phyloP scores from a whole-genome alignment of 2,329 filamentous ascomycete species.

The Apiospora arundinis region DNA sequence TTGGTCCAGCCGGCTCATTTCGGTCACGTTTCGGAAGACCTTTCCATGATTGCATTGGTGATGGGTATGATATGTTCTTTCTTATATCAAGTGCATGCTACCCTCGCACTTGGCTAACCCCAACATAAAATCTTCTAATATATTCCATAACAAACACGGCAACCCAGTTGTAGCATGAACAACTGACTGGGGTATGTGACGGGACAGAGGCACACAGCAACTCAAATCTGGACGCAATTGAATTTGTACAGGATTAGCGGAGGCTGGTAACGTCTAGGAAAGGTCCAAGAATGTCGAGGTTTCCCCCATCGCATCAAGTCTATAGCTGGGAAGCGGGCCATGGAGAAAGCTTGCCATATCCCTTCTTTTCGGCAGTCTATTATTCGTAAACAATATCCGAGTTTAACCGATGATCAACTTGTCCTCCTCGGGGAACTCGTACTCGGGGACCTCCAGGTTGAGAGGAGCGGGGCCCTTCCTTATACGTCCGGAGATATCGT shows the following conservation, averaged over 20 bases:
- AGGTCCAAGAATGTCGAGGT: constrained; percentile 18
- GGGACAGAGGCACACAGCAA: constrained; percentile 1
- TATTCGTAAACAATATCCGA: constrained; percentile 38
- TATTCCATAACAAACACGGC: background rate
- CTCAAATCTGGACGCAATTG: constrained; percentile 32
- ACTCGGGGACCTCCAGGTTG: constrained; percentile 93
- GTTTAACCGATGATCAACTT: constrained; percentile 91
- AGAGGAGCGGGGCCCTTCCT: constrained; percentile 96
- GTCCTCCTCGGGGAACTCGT: constrained; percentile 91
- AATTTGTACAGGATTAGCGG: constrained; percentile 41
- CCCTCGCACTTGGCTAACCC: background rate
- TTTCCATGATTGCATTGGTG: background rate
- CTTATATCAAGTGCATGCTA: background rate
- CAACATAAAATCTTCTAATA: background rate
- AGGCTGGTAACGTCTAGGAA: constrained; percentile 39
- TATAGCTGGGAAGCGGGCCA: constrained; percentile 30
- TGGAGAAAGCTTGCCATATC: constrained; percentile 20
- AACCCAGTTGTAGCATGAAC: background rate
- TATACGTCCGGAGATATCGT: constrained; percentile 98
- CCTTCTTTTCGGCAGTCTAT: constrained; percentile 34
- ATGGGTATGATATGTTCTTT: background rate
- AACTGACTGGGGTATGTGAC: background rate
- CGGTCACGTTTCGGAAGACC: background rate
- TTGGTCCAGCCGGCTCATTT: background rate
- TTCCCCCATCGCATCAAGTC: constrained; percentile 34